Conservation (phyloP, 768 basidiomycete genomes). For the Lactifluus rugatus region DNA sequence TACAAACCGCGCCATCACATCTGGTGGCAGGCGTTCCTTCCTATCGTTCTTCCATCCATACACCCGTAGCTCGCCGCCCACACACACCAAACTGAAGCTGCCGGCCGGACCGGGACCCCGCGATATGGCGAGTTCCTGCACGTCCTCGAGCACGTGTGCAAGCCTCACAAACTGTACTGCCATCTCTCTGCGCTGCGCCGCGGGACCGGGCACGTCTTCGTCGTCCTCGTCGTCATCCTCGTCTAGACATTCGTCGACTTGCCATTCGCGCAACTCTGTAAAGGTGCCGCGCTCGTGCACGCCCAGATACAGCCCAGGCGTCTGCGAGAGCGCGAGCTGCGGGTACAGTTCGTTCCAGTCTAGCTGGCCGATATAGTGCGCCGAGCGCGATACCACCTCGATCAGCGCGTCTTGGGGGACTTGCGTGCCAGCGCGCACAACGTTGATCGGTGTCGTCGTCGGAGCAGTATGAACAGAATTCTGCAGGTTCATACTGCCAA, state of each 20-base stretch:
- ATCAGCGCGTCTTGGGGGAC: slow-evolving; percentile 20
- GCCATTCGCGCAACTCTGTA: slow-evolving; percentile 36
- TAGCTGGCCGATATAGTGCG: slow-evolving; percentile 21
- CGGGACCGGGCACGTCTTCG: background rate
- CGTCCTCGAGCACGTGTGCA: slow-evolving; percentile 5
- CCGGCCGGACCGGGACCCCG: slow-evolving; percentile 8
- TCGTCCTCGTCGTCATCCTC: no score
- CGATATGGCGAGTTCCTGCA: slow-evolving; percentile 10
- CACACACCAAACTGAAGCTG: slow-evolving; percentile 7
- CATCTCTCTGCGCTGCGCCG: background rate
- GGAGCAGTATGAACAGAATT: background rate
- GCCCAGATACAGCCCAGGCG: slow-evolving; percentile 48
- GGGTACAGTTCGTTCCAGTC: slow-evolving; percentile 56
- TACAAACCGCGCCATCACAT: slow-evolving; percentile 2
- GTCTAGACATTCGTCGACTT: slow-evolving; percentile 21
- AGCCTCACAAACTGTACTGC: slow-evolving; percentile 4
- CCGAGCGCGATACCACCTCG: slow-evolving; percentile 29
- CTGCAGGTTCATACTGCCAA: slow-evolving; percentile 17
- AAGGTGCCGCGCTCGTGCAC: slow-evolving; percentile 50
- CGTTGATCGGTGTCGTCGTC: background rate
- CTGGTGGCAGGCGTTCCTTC: slow-evolving; percentile 5
- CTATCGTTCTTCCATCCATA: background rate
- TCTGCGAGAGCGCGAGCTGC: slow-evolving; percentile 63
- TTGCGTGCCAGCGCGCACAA: slow-evolving; percentile 12
- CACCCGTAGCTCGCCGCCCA: background rate